These are phyloP conservation scores for Colletotrichum spinosum DNA, from an alignment of 2,329 filamentous ascomycete species.

Conservation along the genomic window DNA sequence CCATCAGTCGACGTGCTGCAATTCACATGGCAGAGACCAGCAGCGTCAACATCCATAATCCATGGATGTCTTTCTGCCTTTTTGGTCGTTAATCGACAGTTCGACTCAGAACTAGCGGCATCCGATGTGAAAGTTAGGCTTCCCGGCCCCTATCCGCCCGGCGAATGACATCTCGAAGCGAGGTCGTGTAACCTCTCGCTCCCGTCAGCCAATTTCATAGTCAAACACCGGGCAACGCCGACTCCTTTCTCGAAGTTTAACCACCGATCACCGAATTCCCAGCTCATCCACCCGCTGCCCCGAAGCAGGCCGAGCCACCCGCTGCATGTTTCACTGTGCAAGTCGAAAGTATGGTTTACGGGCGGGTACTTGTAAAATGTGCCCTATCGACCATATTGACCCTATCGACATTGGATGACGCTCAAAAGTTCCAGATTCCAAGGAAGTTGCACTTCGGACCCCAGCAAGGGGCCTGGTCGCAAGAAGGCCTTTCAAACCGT, in stretches of 20 bases:
- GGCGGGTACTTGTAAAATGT: background rate
- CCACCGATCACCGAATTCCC: background rate
- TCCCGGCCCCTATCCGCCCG: background rate
- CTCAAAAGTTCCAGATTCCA: constrained; percentile 3
- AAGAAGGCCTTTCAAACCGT: background rate
- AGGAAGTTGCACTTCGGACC: constrained; percentile 19
- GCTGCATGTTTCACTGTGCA: constrained; percentile 1
- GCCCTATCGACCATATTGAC: constrained; percentile 8
- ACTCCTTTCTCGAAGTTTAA: background rate
- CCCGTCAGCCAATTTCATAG: background rate
- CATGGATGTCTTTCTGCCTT: no score
- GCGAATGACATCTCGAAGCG: no score
- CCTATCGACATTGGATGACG: constrained; percentile 27
- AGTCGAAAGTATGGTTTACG: constrained; percentile 10
- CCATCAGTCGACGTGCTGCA: no score
- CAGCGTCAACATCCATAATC: no score
- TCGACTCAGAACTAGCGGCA: no score
- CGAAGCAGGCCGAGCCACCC: constrained; percentile 10
- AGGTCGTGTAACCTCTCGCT: background rate
- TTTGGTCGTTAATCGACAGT: no score
- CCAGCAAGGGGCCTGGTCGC: background rate
- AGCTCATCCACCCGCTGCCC: background rate
- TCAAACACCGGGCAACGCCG: background rate
- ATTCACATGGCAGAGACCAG: no score
- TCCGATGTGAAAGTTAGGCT: background rate